Base-by-base conservation (phyloP, 108 stramenopile species). In the Discostella stelligeroides region DNA sequence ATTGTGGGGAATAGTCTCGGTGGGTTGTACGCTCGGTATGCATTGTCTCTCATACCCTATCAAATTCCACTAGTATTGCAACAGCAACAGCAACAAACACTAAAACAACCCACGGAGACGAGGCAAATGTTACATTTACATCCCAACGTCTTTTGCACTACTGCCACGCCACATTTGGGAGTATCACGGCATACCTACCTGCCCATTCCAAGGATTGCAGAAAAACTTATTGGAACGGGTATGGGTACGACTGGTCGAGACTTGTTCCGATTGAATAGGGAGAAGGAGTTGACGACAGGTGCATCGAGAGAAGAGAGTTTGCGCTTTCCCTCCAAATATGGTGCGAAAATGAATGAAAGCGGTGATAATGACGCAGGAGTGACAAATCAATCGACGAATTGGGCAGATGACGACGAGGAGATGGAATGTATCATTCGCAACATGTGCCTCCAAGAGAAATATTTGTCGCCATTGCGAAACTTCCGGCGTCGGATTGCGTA, bases 1-100 rank as follows among this genome's bases (percentile, higher is more conserved):
- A 69, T 95, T 41, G 70, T 95, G 0, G 95, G 95, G 17, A 95
- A 95, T 65, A 86, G 85, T 34, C 79, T 95, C 41, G 95, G 95
- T 10, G 95, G 95, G 10, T 50, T 95, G 7, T 95, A 90, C 74
- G 78, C 82, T 34, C 82, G 95, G 30, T 93, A 88, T 68, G 90
- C 95, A 28, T 72, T 93, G 54, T 86, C 91, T 48, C 60, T 76
- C 4, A 14, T 81, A 0, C 80, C 80, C 9, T 72, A 63, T 8
- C 63, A 72, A 72, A 23, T 80, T 14, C 76, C 78, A 49, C 60
- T 93, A 43, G 60, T 77, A 15, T 59, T 66, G 51, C 62, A n/a
- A n/a, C n/a, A n/a, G n/a, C n/a, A n/a, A n/a, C n/a, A n/a, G n/a
- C n/a, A n/a, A n/a, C n/a, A n/a, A n/a, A n/a, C n/a, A n/a, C n/a